Evolutionary conservation across 164 flowering plant genomes (phyloP).

Genomic region (Pachysandra terminalis): DNA sequence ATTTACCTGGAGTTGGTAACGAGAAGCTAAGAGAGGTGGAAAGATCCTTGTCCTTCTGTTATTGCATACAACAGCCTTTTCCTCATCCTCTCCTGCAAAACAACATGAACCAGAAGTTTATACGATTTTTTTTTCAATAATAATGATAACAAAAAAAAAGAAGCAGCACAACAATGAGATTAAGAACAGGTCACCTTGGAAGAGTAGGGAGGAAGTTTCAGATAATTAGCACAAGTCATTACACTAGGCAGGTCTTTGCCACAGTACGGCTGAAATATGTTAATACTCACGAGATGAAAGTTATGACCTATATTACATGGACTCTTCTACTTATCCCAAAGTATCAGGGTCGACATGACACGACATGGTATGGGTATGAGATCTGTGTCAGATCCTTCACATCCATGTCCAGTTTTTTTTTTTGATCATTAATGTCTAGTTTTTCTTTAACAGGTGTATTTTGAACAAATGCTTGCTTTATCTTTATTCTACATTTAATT

Average conservation of each 20-base stretch:
- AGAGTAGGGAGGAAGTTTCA: constrained; percentile 93
- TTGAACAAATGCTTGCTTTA: not conserved
- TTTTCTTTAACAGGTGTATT: not conserved
- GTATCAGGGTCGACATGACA: no score
- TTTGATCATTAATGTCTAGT: not conserved
- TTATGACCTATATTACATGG: not conserved
- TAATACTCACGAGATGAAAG: no score
- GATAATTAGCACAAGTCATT: constrained; percentile 96
- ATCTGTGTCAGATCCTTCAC: no score
- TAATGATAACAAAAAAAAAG: not conserved
- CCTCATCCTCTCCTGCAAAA: constrained; percentile 73
- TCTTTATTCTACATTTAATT: not conserved
- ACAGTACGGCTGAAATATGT: constrained; percentile 44
- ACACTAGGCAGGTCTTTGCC: constrained; percentile 82
- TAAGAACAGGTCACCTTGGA: constrained; percentile 51
- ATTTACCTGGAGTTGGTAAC: constrained; percentile 2
- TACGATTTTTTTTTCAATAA: not conserved
- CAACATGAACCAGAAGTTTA: not conserved
- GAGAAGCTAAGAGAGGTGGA: constrained; percentile 67
- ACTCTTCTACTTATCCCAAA: no score
- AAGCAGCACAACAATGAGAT: not conserved
- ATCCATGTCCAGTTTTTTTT: no score
- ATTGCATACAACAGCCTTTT: constrained; percentile 88
- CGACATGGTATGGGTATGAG: no score
- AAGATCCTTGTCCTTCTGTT: constrained; percentile 92